Evolutionary conservation across 2,329 filamentous ascomycete species (phyloP).

Genomic region (Fusarium sp.): DNA sequence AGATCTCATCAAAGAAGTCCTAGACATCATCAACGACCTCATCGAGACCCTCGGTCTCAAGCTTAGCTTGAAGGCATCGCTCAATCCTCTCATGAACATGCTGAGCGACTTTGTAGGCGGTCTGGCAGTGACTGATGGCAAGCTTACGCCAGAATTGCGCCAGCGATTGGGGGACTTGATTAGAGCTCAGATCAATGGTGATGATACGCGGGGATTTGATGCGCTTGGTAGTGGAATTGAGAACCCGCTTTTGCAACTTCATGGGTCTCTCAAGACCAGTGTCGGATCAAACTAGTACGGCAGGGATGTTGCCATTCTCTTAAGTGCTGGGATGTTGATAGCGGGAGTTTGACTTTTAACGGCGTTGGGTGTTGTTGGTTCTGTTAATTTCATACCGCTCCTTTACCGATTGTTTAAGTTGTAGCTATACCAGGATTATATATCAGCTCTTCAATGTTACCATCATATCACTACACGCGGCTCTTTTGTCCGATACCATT

Average conservation of each 20-base stretch:
- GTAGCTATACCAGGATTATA: background rate
- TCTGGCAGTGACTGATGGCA: background rate
- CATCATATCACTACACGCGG: background rate
- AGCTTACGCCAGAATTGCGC: background rate
- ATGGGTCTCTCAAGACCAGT: background rate
- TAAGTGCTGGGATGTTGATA: background rate
- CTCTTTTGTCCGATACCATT: background rate
- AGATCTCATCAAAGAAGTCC: background rate
- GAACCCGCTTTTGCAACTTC: conserved; percentile 1
- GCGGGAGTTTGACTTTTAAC: background rate
- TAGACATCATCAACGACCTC: background rate
- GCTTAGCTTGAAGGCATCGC: background rate
- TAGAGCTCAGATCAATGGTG: background rate
- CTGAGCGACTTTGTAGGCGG: background rate
- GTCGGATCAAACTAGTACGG: background rate
- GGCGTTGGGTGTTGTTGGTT: background rate
- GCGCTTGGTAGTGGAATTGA: background rate
- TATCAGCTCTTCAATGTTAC: background rate
- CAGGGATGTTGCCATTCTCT: background rate
- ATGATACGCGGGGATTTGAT: background rate
- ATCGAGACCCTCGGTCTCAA: background rate
- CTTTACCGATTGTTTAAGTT: background rate
- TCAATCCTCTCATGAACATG: conserved; percentile 7
- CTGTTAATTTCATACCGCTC: background rate
- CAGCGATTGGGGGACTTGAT: background rate